These are phyloP conservation scores for Pisolithus sp. DNA, from an alignment of 768 basidiomycete genomes.

Conservation along the genomic window DNA sequence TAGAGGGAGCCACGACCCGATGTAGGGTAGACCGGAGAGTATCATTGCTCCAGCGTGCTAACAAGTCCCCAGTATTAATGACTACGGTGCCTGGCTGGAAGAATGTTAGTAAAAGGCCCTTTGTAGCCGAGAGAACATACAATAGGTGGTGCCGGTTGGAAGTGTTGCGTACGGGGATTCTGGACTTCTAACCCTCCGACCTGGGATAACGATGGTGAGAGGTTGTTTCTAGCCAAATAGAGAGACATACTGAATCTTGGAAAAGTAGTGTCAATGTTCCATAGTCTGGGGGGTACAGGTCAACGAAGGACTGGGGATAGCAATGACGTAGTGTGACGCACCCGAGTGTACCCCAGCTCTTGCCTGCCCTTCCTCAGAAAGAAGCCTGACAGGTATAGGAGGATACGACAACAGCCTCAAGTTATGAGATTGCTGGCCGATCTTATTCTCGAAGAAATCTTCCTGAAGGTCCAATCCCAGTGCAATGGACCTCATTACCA, in stretches of 20 bases:
- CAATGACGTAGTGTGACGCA: slow-evolving; percentile 12
- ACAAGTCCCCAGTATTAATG: slow-evolving; percentile 75
- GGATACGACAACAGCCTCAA: slow-evolving; percentile 79
- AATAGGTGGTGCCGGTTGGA: slow-evolving; percentile 68
- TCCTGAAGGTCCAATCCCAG: slow-evolving; percentile 71
- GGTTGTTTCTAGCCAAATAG: not conserved
- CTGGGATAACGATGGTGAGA: slow-evolving; percentile 22
- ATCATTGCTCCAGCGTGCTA: slow-evolving; percentile 82
- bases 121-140: slow-evolving; percentile 36
- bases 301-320: not conserved
- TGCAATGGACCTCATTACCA: slow-evolving; percentile 83
- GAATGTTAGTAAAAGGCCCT: slow-evolving; percentile 1
- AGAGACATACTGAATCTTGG: slow-evolving; percentile 54
- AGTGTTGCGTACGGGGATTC: slow-evolving; percentile 69
- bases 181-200: slow-evolving; percentile 81
- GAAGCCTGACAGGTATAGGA: slow-evolving; percentile 52
- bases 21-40: slow-evolving; percentile 74
- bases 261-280: slow-evolving; percentile 79
- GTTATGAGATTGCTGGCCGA: slow-evolving; percentile 75
- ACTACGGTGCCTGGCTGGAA: slow-evolving; percentile 72
- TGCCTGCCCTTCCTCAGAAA: slow-evolving; percentile 61
- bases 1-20: slow-evolving; percentile 71
- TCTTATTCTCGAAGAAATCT: slow-evolving; percentile 66
- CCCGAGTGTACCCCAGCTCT: slow-evolving; percentile 82
- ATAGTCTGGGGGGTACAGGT: slow-evolving; percentile 45